Evolutionary conservation across 176 grass and related monocot genomes (phyloP), one percentile per base, ranked within the genome.

Genomic region (Eremochloa ophiuroides): DNA sequence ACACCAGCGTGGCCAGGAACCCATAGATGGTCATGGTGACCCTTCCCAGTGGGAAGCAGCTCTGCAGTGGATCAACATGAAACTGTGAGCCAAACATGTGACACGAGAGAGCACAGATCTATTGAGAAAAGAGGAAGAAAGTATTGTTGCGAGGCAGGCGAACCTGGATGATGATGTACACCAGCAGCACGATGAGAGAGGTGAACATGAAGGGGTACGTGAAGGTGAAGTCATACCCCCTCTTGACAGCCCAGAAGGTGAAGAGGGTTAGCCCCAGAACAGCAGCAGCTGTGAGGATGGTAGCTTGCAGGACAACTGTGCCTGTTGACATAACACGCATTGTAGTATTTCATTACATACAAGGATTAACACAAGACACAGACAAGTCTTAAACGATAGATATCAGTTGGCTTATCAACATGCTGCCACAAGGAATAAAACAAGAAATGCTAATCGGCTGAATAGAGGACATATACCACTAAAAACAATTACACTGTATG

Each of bases 131-230:
- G 40, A 84, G 13, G 30, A 80, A 70, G 38, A 81, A 2, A 3
- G 22, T 27, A 13, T 40, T 29, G 42, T 41, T 34, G 31, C 17
- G 2, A 6, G 7, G n/a, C 18, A 61, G 53, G 58, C n/a, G 4
- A 73, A 95, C 93, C 93, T 92, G 90, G 6, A 95, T 90, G 75
- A 73, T 7, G 56, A 62, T 7, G 74, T 80, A 95, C 7, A 84
- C 75, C 33, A 90, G 12, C 9, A 95, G 63, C 63, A 86, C 79
- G 1, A 67, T 8, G 55, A 95, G 44, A 48, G 82, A 74, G 10
- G 81, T 50, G 69, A 81, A 88, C 27, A 95, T 67, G 84, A 95
- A 92, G 42, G 89, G 89, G 10, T 13, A 82, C 71, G 87, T 76
- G 81, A 94, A 91, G 17, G 62, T 35, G 35, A 95, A 95, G 15